These are phyloP conservation scores for Umbilicus rupestris DNA, from an alignment of 164 flowering plant species.

Conservation along the genomic window DNA sequence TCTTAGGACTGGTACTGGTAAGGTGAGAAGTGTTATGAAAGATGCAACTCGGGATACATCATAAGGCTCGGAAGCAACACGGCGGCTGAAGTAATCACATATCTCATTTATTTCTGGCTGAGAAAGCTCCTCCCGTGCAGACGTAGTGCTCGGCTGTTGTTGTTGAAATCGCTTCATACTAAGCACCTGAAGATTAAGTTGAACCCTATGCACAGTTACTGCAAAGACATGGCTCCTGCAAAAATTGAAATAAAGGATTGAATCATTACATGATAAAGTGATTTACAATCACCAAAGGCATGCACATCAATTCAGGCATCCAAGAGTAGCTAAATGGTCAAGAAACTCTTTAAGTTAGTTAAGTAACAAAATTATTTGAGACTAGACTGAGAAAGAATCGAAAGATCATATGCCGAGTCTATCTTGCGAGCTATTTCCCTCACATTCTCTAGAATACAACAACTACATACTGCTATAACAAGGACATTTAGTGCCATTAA, in stretches of 20 bases:
- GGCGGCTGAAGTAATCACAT: slow-evolving; percentile 95
- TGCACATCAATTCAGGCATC: no score
- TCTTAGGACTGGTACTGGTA: slow-evolving; percentile 84
- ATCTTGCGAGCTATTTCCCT: no score
- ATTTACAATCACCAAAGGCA: no score
- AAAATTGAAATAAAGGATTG: slow-evolving; percentile 8
- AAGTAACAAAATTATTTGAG: not conserved
- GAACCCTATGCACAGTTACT: slow-evolving; percentile 95
- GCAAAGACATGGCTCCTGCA: slow-evolving; percentile 96
- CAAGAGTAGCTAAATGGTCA: not conserved
- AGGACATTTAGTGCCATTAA: no score
- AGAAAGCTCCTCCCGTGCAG: slow-evolving; percentile 70
- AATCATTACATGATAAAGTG: not conserved
- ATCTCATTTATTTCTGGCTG: slow-evolving; percentile 81
- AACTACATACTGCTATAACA: no score
- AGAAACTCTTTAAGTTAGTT: not conserved
- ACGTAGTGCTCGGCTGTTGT: slow-evolving; percentile 47
- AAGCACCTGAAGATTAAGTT: slow-evolving; percentile 88
- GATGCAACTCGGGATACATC: slow-evolving; percentile 99
- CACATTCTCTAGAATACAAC: no score
- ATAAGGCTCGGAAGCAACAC: slow-evolving; percentile 98
- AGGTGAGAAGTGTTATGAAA: slow-evolving; percentile 91
- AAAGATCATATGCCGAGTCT: no score
- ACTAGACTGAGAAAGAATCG: not conserved
- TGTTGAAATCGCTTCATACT: slow-evolving; percentile 93